Conservation (phyloP, 2,329 filamentous ascomycete species). For the Fusarium clavum region DNA sequence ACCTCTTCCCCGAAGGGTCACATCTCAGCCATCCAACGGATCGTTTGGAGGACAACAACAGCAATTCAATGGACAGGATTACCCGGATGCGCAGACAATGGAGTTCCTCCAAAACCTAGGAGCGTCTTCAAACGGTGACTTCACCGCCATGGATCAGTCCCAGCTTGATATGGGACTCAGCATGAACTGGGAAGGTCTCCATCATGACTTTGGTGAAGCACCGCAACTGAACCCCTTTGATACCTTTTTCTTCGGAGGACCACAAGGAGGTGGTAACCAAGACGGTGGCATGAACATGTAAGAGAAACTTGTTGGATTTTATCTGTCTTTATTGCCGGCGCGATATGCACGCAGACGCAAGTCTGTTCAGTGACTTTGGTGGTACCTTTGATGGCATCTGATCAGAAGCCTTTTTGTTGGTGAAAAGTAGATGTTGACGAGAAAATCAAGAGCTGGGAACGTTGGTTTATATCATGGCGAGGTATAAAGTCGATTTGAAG, state of each 20-base stretch:
- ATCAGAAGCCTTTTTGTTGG: conserved; percentile 14
- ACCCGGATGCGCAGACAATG: conserved; percentile 63
- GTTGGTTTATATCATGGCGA: conserved; percentile 7
- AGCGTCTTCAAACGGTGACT: conserved; percentile 48
- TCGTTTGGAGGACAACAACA: conserved; percentile 49
- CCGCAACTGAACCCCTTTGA: conserved; percentile 76
- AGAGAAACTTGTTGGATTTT: conserved; percentile 13
- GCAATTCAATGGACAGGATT: conserved; percentile 54
- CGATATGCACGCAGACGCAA: conserved; percentile 28
- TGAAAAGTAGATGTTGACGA: conserved; percentile 10
- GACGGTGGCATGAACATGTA: conserved; percentile 46
- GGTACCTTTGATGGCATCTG: conserved; percentile 26
- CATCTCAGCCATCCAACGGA: conserved; percentile 50
- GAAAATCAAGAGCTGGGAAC: conserved; percentile 2
- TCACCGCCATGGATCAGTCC: conserved; percentile 55
- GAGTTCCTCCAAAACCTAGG: conserved; percentile 65
- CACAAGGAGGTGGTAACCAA: conserved; percentile 48
- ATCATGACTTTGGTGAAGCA: conserved; percentile 71
- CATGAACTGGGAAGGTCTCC: conserved; percentile 71
- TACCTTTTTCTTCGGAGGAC: conserved; percentile 77
- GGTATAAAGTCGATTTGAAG: background rate
- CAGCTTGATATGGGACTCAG: conserved; percentile 75
- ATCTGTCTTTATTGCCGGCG: conserved; percentile 34
- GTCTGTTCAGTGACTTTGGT: conserved; percentile 27
- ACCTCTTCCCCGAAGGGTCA: conserved; percentile 53